Conservation (phyloP, 352 stramenopile species). For the Aphanomyces stellatus region DNA sequence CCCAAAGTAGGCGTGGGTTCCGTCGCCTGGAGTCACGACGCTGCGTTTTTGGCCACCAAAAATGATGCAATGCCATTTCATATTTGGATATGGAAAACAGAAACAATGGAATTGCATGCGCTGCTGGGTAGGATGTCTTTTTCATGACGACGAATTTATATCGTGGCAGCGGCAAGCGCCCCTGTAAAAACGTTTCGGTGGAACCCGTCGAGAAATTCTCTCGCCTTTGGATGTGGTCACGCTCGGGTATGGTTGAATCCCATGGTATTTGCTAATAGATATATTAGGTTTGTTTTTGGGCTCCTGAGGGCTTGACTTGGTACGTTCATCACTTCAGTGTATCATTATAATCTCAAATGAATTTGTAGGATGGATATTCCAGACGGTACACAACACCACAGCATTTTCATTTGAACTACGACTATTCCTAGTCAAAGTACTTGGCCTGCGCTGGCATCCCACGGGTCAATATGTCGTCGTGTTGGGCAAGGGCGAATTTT, state of each 20-base stretch:
- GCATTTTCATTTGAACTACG: background rate
- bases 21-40: slow-evolving; percentile 57
- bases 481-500: slow-evolving; percentile 61
- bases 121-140: slow-evolving; percentile 16
- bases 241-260: slow-evolving; percentile 27
- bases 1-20: slow-evolving; percentile 62
- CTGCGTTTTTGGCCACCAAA: slow-evolving; percentile 59
- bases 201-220: slow-evolving; percentile 36
- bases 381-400: background rate
- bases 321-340: background rate
- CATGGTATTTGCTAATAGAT: background rate
- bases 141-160: background rate
- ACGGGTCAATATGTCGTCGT: slow-evolving; percentile 39
- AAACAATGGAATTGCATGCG: slow-evolving; percentile 58
- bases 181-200: slow-evolving; percentile 52
- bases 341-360: too few species aligned
- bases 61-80: slow-evolving; percentile 80
- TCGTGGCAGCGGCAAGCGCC: slow-evolving; percentile 42
- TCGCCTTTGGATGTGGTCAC: slow-evolving; percentile 51
- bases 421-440: slow-evolving; percentile 37
- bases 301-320: slow-evolving; percentile 52
- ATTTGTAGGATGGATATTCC: slow-evolving; percentile 5
- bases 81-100: slow-evolving; percentile 74
- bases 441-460: slow-evolving; percentile 58
- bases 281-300: slow-evolving; percentile 52